Percentiles rank a stretch among this genome's conserved stretches.
phyloP scores from a whole-genome alignment of 306 rosid species.

The Crataegus laevigata region DNA sequence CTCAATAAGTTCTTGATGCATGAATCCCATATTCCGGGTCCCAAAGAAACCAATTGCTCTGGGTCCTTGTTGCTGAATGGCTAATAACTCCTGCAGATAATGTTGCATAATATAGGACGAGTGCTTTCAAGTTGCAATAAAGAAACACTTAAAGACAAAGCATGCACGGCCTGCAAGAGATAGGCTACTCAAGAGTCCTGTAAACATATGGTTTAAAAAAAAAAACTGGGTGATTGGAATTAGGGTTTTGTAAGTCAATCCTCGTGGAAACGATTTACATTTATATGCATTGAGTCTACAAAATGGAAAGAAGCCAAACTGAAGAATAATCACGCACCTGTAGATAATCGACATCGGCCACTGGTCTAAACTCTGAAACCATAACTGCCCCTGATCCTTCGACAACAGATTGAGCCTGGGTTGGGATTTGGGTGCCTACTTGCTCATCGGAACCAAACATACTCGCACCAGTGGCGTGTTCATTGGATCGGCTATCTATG shows the following conservation, averaged over 20 bases:
- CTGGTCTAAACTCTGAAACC: conserved; percentile 59
- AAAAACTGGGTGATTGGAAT: not conserved
- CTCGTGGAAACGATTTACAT: not conserved
- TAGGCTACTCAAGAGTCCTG: not conserved
- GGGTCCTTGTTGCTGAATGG: conserved; percentile 99
- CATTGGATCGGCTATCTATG: conserved; percentile 3
- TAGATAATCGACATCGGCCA: conserved; percentile 84
- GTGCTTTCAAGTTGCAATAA: not conserved
- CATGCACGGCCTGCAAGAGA: not conserved
- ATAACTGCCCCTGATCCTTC: conserved; percentile 67
- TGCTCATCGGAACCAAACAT: conserved; percentile 74
- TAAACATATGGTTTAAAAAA: not conserved
- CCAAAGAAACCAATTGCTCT: conserved; percentile 97
- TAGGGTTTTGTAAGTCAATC: not conserved
- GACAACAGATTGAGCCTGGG: conserved; percentile 76
- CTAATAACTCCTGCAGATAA: conserved; percentile 73
- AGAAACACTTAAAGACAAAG: not conserved
- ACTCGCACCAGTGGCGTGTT: conserved; percentile 27
- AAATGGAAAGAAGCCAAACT: not conserved
- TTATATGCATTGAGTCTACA: not conserved
- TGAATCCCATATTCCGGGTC: conserved; percentile 97
- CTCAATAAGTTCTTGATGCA: conserved; percentile 97
- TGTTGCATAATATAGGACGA: not conserved
- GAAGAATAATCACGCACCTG: conserved; percentile 53
- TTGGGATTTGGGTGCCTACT: conserved; percentile 56